Evolutionary conservation across 768 basidiomycete species (phyloP), one percentile per base, ranked within the genome.

Genomic region (Tulasnella sp.): DNA sequence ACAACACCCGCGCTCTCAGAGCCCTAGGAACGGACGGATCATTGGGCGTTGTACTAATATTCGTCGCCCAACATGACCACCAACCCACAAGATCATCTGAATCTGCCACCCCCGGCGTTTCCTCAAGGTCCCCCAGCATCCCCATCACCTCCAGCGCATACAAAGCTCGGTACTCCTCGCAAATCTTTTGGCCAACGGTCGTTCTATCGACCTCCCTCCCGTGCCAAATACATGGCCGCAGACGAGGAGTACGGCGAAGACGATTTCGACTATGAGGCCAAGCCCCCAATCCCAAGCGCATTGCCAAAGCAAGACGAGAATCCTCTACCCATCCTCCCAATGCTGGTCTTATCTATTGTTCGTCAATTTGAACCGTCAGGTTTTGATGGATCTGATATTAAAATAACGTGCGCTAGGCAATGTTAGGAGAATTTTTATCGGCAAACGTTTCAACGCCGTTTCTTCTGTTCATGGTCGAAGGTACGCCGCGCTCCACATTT

Each of bases 391-490:
- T 36, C 16, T 21, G 31, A 80, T 83, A 56, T 68, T 68, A 68
- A 68, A 68, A 68, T 68, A 68, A 68, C 73, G 73, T 74, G 73
- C 62, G 39, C n/a, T 79, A 96, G 95, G 93, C 93, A 6, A 93
- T 98, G 92, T 89, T 98, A 18, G 96, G 96, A 72, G 97, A 99
- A 86, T 96, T 99, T 84, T 86, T 98, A 62, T 94, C 92, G 5
- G 97, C 98, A 31, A 97, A 97, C 84, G 94, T 95, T 71, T 94
- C 93, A 36, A 94, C 92, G 42, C 97, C 96, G 9, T 98, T 97
- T 84, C 85, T 98, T 77, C 86, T 98, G 68, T 96, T 96, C 87
- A 98, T 98, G 96, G 95, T 98, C 77, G 93, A 93, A 89, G 92
- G 94, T 86, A 72, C 62, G 10, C 81, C 88, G 81, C 74, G 21